phyloP scores from a whole-genome alignment of 306 rosid genomes.

The Vicia sativa region DNA sequence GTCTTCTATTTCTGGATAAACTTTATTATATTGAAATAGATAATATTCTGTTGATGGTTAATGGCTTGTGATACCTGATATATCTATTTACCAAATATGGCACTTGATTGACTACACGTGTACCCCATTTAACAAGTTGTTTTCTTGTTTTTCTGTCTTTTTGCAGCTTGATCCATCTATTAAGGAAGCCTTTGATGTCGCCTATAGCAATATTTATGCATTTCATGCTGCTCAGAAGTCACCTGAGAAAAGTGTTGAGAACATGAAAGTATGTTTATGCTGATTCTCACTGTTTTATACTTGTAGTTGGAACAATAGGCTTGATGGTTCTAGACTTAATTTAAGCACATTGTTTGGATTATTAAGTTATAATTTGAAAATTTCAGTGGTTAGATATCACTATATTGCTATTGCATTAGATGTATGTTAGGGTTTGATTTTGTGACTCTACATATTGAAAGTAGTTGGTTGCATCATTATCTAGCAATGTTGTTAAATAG shows the following conservation, averaged over 20 bases:
- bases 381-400: not conserved
- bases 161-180: constrained; percentile 74
- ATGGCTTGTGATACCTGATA: not conserved
- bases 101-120: not conserved
- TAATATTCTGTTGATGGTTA: not conserved
- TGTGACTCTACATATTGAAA: constrained; percentile 7
- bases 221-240: constrained; percentile 92
- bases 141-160: constrained; percentile 10
- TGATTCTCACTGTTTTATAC: constrained; percentile 20
- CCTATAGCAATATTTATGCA: constrained; percentile 88
- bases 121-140: not conserved
- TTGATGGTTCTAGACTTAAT: constrained; percentile 24
- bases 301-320: constrained; percentile 4
- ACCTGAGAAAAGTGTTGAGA: constrained; percentile 70
- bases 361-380: constrained; percentile 14
- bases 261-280: constrained; percentile 76
- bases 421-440: not conserved
- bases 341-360: constrained; percentile 5
- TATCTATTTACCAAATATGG: not conserved
- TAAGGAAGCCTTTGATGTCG: constrained; percentile 88
- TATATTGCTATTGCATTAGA: constrained; percentile 20
- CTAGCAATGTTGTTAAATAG: not conserved
- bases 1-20: too few species aligned
- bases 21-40: too few species aligned
- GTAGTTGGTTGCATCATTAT: constrained; percentile 15